These are phyloP conservation scores for Adansonia rubrostipa DNA, from an alignment of 441 rosid species.

Conservation along the genomic window DNA sequence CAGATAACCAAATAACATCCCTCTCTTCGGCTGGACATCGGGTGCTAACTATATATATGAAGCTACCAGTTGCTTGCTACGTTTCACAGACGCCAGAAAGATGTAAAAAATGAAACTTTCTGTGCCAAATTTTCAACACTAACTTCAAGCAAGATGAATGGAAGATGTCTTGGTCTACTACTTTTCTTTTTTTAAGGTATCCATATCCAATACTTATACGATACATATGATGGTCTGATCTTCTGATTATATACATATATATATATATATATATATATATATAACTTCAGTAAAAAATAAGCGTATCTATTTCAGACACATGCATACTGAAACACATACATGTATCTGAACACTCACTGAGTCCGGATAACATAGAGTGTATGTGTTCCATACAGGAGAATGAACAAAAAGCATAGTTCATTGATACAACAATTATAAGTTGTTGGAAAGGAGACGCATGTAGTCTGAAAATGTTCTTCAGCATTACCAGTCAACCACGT, in stretches of 20 bases:
- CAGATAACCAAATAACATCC: neutral
- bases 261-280: no score
- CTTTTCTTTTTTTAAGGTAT: no score
- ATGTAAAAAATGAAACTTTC: neutral
- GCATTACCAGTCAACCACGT: neutral
- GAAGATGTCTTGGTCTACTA: neutral
- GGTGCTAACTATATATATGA: neutral
- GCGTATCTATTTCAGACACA: no score
- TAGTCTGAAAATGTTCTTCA: neutral
- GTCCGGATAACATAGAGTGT: no score
- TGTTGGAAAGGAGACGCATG: neutral
- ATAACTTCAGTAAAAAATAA: no score
- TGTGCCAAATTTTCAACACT: neutral
- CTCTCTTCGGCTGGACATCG: neutral
- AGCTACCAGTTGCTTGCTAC: neutral
- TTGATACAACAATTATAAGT: neutral
- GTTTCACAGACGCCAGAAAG: neutral
- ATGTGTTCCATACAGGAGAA: neutral
- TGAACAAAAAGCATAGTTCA: neutral
- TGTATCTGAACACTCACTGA: no score
- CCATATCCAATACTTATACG: no score
- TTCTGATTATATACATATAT: no score
- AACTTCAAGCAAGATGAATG: neutral
- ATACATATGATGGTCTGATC: no score
- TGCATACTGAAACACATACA: no score